Base-by-base conservation (phyloP, 1,139 yeast species). In the Taphrina flavorubra region DNA sequence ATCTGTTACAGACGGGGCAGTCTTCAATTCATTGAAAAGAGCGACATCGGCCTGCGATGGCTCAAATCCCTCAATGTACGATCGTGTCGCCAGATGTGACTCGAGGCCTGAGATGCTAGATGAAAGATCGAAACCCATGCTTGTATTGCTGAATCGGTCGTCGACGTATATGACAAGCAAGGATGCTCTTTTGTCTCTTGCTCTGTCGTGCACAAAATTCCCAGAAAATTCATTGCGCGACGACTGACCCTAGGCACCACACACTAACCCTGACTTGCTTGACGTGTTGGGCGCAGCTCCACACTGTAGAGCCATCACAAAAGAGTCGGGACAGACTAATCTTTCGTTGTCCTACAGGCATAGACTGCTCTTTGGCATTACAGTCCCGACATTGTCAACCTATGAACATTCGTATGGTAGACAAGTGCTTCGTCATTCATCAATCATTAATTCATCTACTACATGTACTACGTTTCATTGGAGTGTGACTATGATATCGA, bases 1-100 rank as follows among this genome's bases (percentile, higher is more conserved):
- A 82, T 90, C 85, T 78, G 85, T 82, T 59, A 79, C 79, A 66
- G 78, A 80, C 70, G 82, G 81, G 68, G 76, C 77, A 71, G 78
- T 66, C 83, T 90, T 97, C 87, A 94, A 92, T 81, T 97, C 94
- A 86, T 90, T 87, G 95, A 87, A 81, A 71, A 86, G 92, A 75
- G 92, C 81, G 74, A 90, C 99, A 80, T 94, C 98, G 80, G 97
- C 97, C 84, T 91, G 97, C 77, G 98, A 84, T 76, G 97, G 92
- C 76, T 90, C 79, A 75, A 92, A 81, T 81, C 96, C 70, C 80
- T 90, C 94, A 77, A 92, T 79, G 89, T 91, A 92, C 39, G 73
- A 72, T 69, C 68, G 67, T 53, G 72, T 71, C 37, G 69, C 59
- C 56, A 72, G 69, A 44, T 51, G 67, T n/a, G 59, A 63, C 58